Conservation (phyloP, 805 yeast genomes). For the Pichia thaimueangensis region DNA sequence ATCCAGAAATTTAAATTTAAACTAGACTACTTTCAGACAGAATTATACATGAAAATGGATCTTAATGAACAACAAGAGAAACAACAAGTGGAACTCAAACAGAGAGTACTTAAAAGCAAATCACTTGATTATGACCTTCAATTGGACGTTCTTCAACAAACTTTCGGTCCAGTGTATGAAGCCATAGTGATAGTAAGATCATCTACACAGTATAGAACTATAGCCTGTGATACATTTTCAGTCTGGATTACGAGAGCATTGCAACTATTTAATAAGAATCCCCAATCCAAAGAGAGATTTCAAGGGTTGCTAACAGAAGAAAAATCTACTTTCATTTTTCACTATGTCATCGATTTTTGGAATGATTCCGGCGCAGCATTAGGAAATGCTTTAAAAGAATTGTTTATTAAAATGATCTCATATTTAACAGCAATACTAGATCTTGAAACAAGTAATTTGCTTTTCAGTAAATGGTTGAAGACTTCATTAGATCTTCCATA, state of each 20-base stretch:
- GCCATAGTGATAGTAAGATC: conserved; percentile 31
- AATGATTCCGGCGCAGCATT: conserved; percentile 65
- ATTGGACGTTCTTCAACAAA: not conserved
- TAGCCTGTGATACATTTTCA: conserved; percentile 53
- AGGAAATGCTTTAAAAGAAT: conserved; percentile 58
- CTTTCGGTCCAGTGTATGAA: conserved; percentile 23
- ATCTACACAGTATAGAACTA: conserved; percentile 32
- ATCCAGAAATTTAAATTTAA: too few species aligned
- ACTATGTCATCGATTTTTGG: conserved; percentile 61
- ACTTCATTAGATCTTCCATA: conserved; percentile 38
- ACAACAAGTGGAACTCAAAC: not conserved
- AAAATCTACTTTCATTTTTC: conserved; percentile 33
- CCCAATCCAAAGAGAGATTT: conserved; percentile 1
- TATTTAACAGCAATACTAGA: conserved; percentile 24
- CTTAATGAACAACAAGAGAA: too few species aligned
- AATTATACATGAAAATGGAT: not conserved
- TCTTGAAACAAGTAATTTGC: conserved; percentile 12
- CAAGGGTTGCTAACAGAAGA: conserved; percentile 13
- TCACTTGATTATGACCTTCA: conserved; percentile 6
- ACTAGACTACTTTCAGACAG: too few species aligned
- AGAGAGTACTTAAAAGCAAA: not conserved
- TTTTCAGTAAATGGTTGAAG: conserved; percentile 41
- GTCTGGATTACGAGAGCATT: conserved; percentile 57
- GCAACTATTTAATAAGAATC: conserved; percentile 29
- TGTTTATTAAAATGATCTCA: conserved; percentile 48